Base-by-base conservation (phyloP, 352 stramenopile genomes). In the Pythium grandisporangium region DNA sequence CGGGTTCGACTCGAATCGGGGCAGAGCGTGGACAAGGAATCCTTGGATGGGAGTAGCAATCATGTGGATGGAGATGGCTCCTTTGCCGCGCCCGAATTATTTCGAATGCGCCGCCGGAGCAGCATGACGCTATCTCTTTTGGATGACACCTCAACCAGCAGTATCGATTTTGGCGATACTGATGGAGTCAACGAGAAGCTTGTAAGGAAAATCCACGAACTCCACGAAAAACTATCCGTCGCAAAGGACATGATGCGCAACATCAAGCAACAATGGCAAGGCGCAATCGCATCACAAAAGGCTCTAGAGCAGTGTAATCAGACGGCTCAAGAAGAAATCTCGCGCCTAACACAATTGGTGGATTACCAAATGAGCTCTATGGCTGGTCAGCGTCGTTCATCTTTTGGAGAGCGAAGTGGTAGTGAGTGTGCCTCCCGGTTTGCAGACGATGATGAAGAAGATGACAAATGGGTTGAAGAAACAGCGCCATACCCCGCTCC, bases 211-310 rank as follows among this genome's bases (percentile, higher is more conserved):
- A 41, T 58, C 22, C 51, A 58, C 22, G 39, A 38, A 10, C 16
- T 58, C 8, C 41, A 58, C 17, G 51, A 58, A 17, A 58, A 58
- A 21, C 39, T 52, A 10, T 36, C 27, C 11, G 37, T 35, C 17
- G 43, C 33, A 5, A 61, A 52, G 39, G 53, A 54, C 20, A 53
- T 45, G 21, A 42, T 58, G 2, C 34, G 37, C n/a, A 42, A 58
- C 34, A 50, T 54, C 7, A 63, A 63, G 25, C 49, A 68, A 30
- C 58, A 68, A 34, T 63, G 48, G 54, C 42, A 54, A 19, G 36
- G 45, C 1, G 53, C 54, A 2, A 58, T 63, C 22, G 45, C 51
- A 10, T 59, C 50, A 10, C 55, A 68, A 37, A 63, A 61, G 39
- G 58, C 57, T 3, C 40, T 61, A 12, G 53, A 63, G 21, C 48